A percentile compares a stretch with the other conserved stretches of the same genome.
Evolutionary conservation across 805 yeast species (phyloP).

Genomic region (Sugiyamaella valdiviana): DNA sequence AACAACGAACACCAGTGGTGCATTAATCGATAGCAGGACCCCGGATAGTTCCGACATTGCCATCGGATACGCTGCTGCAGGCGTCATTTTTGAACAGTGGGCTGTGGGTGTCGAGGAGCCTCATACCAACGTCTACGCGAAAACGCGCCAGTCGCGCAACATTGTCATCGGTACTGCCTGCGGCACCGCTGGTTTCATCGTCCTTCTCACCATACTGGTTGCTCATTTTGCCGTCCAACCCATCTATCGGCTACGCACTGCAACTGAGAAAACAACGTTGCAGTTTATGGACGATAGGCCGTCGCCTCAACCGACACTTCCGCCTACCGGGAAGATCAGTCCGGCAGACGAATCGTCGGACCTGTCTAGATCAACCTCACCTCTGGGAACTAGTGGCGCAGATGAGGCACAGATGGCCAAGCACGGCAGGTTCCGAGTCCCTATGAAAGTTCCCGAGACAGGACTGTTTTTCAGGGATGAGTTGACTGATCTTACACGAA

Average conservation of each 20-base stretch:
- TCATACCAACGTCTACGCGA: constrained; percentile 51
- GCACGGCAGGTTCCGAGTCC: constrained; percentile 9
- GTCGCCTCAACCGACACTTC: neutral
- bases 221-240: constrained; percentile 84
- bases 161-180: constrained; percentile 74
- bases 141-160: constrained; percentile 53
- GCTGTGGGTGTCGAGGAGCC: constrained; percentile 66
- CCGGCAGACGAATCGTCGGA: neutral
- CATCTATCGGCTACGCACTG: constrained; percentile 68
- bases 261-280: constrained; percentile 58
- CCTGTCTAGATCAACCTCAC: neutral
- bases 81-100: constrained; percentile 51
- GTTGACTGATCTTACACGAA: constrained; percentile 77
- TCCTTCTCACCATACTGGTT: constrained; percentile 70
- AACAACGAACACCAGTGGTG: constrained; percentile 40
- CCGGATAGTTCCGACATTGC: constrained; percentile 42
- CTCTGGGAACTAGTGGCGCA: neutral
- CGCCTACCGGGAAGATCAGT: neutral
- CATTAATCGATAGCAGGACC: constrained; percentile 34
- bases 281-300: constrained; percentile 14
- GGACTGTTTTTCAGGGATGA: constrained; percentile 50
- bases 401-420: neutral
- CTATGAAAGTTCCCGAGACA: constrained; percentile 13
- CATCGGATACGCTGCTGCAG: constrained; percentile 48
- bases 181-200: constrained; percentile 69